These are phyloP conservation scores for Saraca asoca DNA, from an alignment of 331 rosid species.

Conservation along the genomic window DNA sequence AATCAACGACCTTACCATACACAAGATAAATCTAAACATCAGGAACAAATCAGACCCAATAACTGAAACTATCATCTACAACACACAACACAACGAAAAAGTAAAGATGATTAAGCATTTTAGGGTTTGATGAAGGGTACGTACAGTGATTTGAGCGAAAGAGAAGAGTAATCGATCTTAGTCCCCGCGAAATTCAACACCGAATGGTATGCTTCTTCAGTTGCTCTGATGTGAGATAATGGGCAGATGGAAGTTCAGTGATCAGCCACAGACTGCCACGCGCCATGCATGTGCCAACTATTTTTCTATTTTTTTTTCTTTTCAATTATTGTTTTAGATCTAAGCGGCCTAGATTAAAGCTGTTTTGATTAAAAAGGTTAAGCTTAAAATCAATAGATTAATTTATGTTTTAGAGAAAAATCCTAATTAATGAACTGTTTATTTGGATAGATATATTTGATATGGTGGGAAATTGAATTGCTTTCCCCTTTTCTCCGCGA, in stretches of 20 bases:
- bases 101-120: background rate
- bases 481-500: too few relatives aligned
- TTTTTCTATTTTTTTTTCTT: background rate
- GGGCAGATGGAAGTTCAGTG: background rate
- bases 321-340: too few relatives aligned
- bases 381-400: too few relatives aligned
- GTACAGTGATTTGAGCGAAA: constrained; percentile 17
- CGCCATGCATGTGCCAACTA: constrained; percentile 11
- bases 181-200: background rate
- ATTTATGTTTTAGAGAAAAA: too few relatives aligned
- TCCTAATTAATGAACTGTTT: too few relatives aligned
- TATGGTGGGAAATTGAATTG: too few relatives aligned
- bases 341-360: too few relatives aligned
- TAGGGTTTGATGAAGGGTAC: constrained; percentile 33
- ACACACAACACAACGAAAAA: background rate
- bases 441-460: too few relatives aligned
- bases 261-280: constrained; percentile 36
- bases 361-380: too few relatives aligned
- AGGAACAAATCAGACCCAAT: background rate
- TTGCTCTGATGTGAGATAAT: background rate
- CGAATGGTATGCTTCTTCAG: background rate
- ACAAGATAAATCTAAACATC: background rate
- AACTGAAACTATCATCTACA: background rate
- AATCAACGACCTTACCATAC: background rate
- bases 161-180: background rate